Evolutionary conservation across 78 protist species (phyloP), one percentile per base, ranked within the genome.

Genomic region (Mastigamoeba balamuthi): DNA sequence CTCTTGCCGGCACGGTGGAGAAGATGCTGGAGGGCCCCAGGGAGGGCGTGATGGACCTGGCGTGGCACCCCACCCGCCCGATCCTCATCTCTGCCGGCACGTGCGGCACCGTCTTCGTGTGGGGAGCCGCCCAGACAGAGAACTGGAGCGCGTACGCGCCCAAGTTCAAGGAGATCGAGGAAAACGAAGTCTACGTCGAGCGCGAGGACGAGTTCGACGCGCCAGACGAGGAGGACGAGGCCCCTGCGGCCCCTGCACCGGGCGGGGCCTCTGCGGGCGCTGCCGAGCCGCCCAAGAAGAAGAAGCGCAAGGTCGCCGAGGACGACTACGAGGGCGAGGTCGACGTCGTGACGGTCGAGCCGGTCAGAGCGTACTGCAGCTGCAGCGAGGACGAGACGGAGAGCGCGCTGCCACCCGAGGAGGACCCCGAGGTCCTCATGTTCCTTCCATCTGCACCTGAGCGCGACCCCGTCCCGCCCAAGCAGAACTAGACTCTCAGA

Each of bases 121-220:
- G 90, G 90, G 66, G 77, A 1, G n/a, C 65, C 3, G 39, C 65
- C 35, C 75, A 75, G 37, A 73, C 80, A 28, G 85, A 86, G 63
- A 81, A 77, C 48, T 90, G 92, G 93, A 90, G 94, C 77, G 90
- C 93, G 0, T 90, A 85, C 74, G 90, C 92, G 6, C 89, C 92
- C 0, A 83, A 81, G 25, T 90, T 90, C 69, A 38, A 40, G 53
- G 94, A 90, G 30, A 30, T 90, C 39, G 90, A 81, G n/a, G 88
- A 85, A 33, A 90, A 90, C 41, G 86, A 44, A 36, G 86, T 76
- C 23, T 90, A 90, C 73, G 25, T 53, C 0, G 94, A 90, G 78
- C 27, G 48, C 36, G 94, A 90, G 48, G 94, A 90, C 44, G 94
- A 90, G 72, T 90, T 89, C 44, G 93, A 89, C 58, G 37, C 25